Percentiles rank a stretch among this genome's conserved stretches.
Evolutionary conservation across 352 stramenopile genomes (phyloP).

Genomic region (Phytopythium boreale): DNA sequence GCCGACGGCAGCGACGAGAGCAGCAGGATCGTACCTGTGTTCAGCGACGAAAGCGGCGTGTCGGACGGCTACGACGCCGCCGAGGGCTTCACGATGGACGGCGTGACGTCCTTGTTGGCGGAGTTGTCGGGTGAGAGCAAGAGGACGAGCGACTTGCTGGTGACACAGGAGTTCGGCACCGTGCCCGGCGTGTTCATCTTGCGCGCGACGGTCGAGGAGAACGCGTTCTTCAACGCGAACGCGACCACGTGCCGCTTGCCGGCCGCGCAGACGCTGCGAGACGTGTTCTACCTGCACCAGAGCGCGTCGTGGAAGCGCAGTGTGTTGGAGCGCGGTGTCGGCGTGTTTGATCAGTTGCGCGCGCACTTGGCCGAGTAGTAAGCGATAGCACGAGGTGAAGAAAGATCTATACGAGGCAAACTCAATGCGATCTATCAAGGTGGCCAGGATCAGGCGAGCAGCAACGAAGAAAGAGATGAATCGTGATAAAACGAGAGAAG

Average conservation of each 20-base stretch:
- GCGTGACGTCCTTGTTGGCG: slow-evolving; percentile 28
- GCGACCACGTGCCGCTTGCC: slow-evolving; percentile 39
- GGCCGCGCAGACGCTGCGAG: slow-evolving; percentile 58
- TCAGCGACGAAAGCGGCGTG: slow-evolving; percentile 30
- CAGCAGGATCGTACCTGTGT: slow-evolving; percentile 20
- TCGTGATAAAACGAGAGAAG: not conserved
- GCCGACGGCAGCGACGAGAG: slow-evolving; percentile 20
- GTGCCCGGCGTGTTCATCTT: slow-evolving; percentile 52
- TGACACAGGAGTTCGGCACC: slow-evolving; percentile 77
- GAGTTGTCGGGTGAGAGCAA: slow-evolving; percentile 13
- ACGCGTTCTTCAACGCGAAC: slow-evolving; percentile 47
- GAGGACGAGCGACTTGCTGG: slow-evolving; percentile 19
- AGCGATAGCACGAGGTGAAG: slow-evolving; percentile 1
- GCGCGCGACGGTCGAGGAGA: slow-evolving; percentile 59
- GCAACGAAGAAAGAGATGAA: not conserved
- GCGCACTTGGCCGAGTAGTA: slow-evolving; percentile 18
- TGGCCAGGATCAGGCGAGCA: too few relatives aligned
- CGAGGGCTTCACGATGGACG: slow-evolving; percentile 38
- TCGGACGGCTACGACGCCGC: slow-evolving; percentile 55
- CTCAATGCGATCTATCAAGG: too few relatives aligned
- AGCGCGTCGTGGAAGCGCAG: slow-evolving; percentile 59
- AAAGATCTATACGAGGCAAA: too few relatives aligned
- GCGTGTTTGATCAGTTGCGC: slow-evolving; percentile 44
- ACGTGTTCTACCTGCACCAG: slow-evolving; percentile 78
- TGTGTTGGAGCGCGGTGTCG: slow-evolving; percentile 46